These are phyloP conservation scores for Aureobasidium sp. DNA, from an alignment of 2,329 filamentous ascomycete genomes.

Conservation along the genomic window DNA sequence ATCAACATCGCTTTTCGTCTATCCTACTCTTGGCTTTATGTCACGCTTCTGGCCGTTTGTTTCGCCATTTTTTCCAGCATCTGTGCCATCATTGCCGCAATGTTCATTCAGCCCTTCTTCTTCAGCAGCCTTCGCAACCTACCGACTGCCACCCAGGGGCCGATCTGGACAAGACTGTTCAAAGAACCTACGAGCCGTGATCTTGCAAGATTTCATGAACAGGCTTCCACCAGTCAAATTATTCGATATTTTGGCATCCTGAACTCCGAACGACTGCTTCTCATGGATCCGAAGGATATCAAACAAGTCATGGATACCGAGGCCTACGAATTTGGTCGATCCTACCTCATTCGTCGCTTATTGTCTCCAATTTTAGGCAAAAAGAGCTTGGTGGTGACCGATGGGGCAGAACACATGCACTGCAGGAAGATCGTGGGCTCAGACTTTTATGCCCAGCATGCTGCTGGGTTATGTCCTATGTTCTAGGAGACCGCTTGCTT, in stretches of 20 bases:
- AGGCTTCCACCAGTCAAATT: not conserved
- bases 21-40: not conserved
- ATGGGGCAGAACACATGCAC: not conserved
- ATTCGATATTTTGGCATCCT: slow-evolving; percentile 9
- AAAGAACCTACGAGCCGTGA: not conserved
- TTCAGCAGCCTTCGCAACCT: not conserved
- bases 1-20: not conserved
- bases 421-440: not conserved
- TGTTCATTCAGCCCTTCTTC: not conserved
- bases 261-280: slow-evolving; percentile 5
- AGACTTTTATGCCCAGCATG: not conserved
- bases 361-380: slow-evolving; percentile 7
- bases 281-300: slow-evolving; percentile 6
- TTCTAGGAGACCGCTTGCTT: not conserved
- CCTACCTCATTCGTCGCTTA: slow-evolving; percentile 5
- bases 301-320: slow-evolving; percentile 4
- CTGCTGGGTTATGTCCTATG: not conserved
- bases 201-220: not conserved
- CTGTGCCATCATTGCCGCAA: not conserved
- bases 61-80: not conserved
- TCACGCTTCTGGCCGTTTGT: not conserved
- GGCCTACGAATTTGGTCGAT: slow-evolving; percentile 10
- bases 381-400: not conserved
- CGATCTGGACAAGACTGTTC: not conserved
- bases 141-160: not conserved